Base-by-base conservation (phyloP, 345 rosid species). In the Limnanthes douglasii region DNA sequence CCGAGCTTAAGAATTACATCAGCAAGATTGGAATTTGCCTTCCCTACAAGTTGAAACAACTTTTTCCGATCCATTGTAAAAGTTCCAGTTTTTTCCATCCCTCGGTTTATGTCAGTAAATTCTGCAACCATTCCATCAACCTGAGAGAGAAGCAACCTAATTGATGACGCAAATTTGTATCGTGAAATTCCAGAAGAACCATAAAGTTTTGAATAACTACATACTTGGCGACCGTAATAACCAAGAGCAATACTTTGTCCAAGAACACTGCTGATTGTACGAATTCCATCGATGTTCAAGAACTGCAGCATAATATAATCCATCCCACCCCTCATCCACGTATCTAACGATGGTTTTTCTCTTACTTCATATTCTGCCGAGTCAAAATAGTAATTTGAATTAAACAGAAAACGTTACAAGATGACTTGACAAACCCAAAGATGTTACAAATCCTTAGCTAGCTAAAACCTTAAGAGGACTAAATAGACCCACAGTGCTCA, bases 51-150 rank as follows among this genome's bases (percentile, higher is more conserved):
- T 39, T 79, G 92, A 53, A 79, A 79, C 33, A 79, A 81, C 30
- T 79, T 79, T 55, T 75, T 79, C 48, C 78, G 60, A 15, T 79
- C 75, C 85, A 79, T 79, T 33, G 79, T 65, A 48, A 75, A 75
- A 18, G 85, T 79, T 41, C 93, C 85, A 21, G 75, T 75, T 45
- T 79, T 72, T 42, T 75, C 85, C 85, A 75, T 74, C 39, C 75
- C 78, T 10, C 85, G 72, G 28, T 79, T 79, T 45, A 75, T 79
- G 69, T 75, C 93, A 0, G 93, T 79, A 41, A 75, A 79, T 45
- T 79, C 81, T 31, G 74, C 93, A 64, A 75, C 85, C 84, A 78
- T 78, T 31, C 77, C 84, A 65, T 78, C 92, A 45, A 78, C 92
- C 92, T 78, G 51, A 26, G 12, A 40, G 11, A 48, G 26, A 27